Evolutionary conservation across 2,329 filamentous ascomycete genomes (phyloP), one percentile per base, ranked within the genome.

Genomic region (Ceratocystis destructans): DNA sequence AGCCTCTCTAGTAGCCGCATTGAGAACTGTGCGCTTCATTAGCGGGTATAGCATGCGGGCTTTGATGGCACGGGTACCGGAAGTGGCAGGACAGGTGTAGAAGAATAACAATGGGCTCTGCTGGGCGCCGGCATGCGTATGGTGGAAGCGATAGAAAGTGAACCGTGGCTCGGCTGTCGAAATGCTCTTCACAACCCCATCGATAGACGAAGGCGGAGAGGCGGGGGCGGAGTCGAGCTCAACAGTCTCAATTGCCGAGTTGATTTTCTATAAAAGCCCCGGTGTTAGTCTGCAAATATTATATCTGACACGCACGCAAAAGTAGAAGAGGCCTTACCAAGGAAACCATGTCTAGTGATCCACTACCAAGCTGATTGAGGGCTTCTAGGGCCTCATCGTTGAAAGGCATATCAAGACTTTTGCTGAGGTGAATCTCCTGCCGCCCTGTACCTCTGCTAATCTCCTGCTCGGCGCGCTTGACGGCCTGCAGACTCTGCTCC

Each of bases 41-140:
- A 86, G 77, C 44, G 89, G 88, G 74, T 94, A 94, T 72, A 94
- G 76, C 90, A 95, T 95, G 69, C 89, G 82, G 76, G 88, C 87
- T 77, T 90, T 92, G 77, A 94, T 88, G 64, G 82, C 78, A 76
- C 86, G 89, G 64, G 81, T 84, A 33, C 79, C 82, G 0, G 82
- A 77, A 3, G 86, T 80, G 6, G 82, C 78, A 0, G 90, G 90
- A 74, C 88, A 91, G 5, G 89, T 93, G 77, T 91, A 93, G 73
- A 94, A 85, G 77, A 94, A 94, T 5, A 93, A 79, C 61, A 93
- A 78, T 2, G 86, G 83, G 66, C 79, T 81, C 64, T 79, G 77
- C 68, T 81, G 76, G 59, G 73, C 69, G 25, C 83, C 83, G 41
- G 78, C 76, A 69, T 84, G 76, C 53, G 81, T 80, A 72, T 87